Percentiles rank a stretch among this genome's conserved stretches.
Conservation (phyloP, 345 rosid genomes). For the Trapa incisa region DNA sequence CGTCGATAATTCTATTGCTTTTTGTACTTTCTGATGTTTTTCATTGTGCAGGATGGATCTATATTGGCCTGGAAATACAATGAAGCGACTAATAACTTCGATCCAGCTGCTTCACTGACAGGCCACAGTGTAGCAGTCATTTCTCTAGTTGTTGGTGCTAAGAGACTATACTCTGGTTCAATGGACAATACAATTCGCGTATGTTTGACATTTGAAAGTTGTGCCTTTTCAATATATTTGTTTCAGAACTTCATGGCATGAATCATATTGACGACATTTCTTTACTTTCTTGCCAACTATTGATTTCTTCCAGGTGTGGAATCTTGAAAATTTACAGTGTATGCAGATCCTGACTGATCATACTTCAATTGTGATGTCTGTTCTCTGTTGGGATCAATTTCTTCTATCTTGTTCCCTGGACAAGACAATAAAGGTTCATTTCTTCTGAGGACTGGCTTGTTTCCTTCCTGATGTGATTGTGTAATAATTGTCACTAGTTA, state of each 20-base stretch:
- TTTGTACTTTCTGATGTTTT: no score
- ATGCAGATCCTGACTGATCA: slow-evolving; percentile 72
- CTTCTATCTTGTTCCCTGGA: slow-evolving; percentile 93
- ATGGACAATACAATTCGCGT: slow-evolving; percentile 87
- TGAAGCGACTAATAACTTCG: slow-evolving; percentile 49
- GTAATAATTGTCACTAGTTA: slow-evolving; percentile 3
- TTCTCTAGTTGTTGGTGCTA: slow-evolving; percentile 83
- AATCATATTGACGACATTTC: neutral
- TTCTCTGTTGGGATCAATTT: slow-evolving; percentile 98
- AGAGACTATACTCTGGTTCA: slow-evolving; percentile 86
- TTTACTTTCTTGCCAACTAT: slow-evolving; percentile 2
- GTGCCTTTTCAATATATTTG: neutral
- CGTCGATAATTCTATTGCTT: neutral
- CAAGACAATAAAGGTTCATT: slow-evolving; percentile 65
- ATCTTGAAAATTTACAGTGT: slow-evolving; percentile 78
- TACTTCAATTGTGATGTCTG: slow-evolving; percentile 80
- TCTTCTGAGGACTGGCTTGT: slow-evolving; percentile 1
- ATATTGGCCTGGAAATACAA: slow-evolving; percentile 88
- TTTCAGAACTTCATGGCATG: neutral
- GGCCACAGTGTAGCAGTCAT: slow-evolving; percentile 71
- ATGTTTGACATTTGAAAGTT: slow-evolving; percentile 10
- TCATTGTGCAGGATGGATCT: slow-evolving; percentile 54
- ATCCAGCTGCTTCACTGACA: slow-evolving; percentile 65
- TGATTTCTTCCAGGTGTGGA: slow-evolving; percentile 58
- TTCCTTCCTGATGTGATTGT: neutral